Base-by-base conservation (phyloP, 192 early-diverging fungal genomes). In the Endogone sp. region DNA sequence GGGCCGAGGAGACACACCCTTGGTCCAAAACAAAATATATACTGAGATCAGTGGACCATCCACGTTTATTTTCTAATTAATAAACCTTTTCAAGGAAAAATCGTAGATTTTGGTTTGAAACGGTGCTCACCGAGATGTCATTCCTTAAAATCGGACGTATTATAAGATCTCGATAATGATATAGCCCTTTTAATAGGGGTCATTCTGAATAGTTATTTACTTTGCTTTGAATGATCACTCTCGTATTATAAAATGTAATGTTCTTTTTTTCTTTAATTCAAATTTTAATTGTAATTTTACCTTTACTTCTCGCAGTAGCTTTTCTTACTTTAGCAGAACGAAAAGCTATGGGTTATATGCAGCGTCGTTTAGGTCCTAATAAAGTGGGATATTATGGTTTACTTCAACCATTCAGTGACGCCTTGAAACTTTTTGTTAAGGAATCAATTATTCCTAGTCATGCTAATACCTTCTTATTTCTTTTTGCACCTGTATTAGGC, bases 391-490 rank as follows among this genome's bases (percentile, higher is more conserved):
- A 79, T 74, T 82, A 79, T 61, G 81, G 81, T 79, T 71, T 82
- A 75, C 63, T 82, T 79, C 81, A 82, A 82, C 81, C 81, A 77
- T 82, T 82, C 76, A 77, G 74, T 74, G 81, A 82, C 79, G 81
- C 77, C 71, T 70, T 82, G 76, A 79, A 82, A 82, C 77, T 82
- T 74, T 79, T 82, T 70, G 75, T 82, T 76, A 79, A 82, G 77
- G 73, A 81, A 74, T 74, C 70, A 68, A 73, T 81, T 63, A 73
- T 78, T 69, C 76, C 76, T 66, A 21, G 23, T 64, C 63, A 64
- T 64, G 63, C 63, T 23, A 64, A 64, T 3, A 30, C 27, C 21
- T 27, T 37, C 29, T 31, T 64, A 64, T 64, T 64, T 32, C 29
- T 30, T 31, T 11, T 25, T 23, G 63, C 63, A 31, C 63, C 63